Evolutionary conservation across 164 flowering plant species (phyloP).

Genomic region (Kalanchoe fedtschenkoi): DNA sequence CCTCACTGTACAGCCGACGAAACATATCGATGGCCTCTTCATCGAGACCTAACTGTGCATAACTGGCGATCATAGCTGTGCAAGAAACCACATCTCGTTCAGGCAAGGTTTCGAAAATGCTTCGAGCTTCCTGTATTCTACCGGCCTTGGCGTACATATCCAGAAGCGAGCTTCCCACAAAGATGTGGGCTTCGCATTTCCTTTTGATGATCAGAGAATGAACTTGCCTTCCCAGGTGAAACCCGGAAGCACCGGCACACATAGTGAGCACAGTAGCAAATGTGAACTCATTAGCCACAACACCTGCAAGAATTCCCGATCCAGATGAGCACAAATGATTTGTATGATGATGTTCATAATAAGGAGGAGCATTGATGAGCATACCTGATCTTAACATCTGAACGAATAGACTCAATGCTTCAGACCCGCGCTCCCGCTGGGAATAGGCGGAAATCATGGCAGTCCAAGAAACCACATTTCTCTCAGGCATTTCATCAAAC

Average conservation of each 20-base stretch:
- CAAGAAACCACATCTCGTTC: conserved; percentile 71
- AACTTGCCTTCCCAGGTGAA: conserved; percentile 39
- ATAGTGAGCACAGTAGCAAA: conserved; percentile 48
- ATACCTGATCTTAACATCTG: conserved; percentile 67
- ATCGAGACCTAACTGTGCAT: conserved; percentile 57
- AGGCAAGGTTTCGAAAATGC: conserved; percentile 43
- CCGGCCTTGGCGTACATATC: conserved; percentile 75
- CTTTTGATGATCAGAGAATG: conserved; percentile 38
- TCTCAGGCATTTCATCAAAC: conserved; percentile 57
- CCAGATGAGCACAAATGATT: conserved; percentile 4
- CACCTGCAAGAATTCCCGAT: conserved; percentile 29
- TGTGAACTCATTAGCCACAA: conserved; percentile 58
- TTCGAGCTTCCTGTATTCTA: conserved; percentile 46
- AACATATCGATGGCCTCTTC: conserved; percentile 56
- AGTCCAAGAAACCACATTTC: conserved; percentile 71
- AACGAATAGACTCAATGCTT: conserved; percentile 35
- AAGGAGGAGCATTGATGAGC: not conserved
- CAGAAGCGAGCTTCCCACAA: conserved; percentile 71
- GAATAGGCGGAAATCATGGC: conserved; percentile 64
- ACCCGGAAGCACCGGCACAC: conserved; percentile 31
- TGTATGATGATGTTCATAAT: not conserved
- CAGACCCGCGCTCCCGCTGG: conserved; percentile 29
- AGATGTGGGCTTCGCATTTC: conserved; percentile 34
- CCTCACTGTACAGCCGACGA: conserved; percentile 33
- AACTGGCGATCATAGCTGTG: conserved; percentile 66